phyloP scores from a whole-genome alignment of 1,284 basidiomycete genomes.

The Violaceomyces palustris region DNA sequence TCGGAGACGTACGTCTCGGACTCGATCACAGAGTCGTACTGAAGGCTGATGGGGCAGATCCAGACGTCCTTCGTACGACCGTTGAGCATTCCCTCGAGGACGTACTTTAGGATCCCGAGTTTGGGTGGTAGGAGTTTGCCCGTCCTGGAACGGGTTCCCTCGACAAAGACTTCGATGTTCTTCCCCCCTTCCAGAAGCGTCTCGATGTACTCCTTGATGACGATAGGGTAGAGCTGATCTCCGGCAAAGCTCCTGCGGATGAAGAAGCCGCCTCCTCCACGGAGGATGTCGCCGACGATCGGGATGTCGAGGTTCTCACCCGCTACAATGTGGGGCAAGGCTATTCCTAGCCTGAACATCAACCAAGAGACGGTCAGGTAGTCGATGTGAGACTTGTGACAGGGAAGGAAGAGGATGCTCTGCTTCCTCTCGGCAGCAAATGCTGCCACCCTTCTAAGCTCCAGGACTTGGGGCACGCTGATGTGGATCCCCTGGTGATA shows the following conservation, averaged over 20 bases:
- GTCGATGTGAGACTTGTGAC: conserved; percentile 54
- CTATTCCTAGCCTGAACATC: conserved; percentile 51
- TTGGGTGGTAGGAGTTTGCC: conserved; percentile 54
- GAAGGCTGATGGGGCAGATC: conserved; percentile 53
- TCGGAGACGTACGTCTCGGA: conserved; percentile 53
- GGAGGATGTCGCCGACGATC: conserved; percentile 49
- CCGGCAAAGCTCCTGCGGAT: conserved; percentile 52
- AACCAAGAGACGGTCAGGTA: conserved; percentile 46
- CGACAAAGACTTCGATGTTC: conserved; percentile 53
- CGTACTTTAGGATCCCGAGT: conserved; percentile 54
- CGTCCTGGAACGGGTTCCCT: conserved; percentile 53
- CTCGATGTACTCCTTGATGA: conserved; percentile 54
- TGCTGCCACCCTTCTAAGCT: conserved; percentile 44
- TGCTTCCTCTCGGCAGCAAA: conserved; percentile 49
- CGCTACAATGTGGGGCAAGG: conserved; percentile 53
- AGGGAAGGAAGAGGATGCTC: conserved; percentile 53
- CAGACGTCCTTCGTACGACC: conserved; percentile 51
- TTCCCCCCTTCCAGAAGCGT: conserved; percentile 47
- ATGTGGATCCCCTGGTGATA: conserved; percentile 52
- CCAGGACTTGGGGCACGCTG: conserved; percentile 42
- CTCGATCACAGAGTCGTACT: conserved; percentile 55
- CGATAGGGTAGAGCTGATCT: conserved; percentile 52
- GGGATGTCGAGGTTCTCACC: conserved; percentile 53
- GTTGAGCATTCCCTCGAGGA: conserved; percentile 49
- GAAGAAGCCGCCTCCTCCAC: conserved; percentile 53